A percentile compares a stretch with the other conserved stretches of the same genome.
Conservation (phyloP, 306 rosid species). For the Prunus fruticosa region DNA sequence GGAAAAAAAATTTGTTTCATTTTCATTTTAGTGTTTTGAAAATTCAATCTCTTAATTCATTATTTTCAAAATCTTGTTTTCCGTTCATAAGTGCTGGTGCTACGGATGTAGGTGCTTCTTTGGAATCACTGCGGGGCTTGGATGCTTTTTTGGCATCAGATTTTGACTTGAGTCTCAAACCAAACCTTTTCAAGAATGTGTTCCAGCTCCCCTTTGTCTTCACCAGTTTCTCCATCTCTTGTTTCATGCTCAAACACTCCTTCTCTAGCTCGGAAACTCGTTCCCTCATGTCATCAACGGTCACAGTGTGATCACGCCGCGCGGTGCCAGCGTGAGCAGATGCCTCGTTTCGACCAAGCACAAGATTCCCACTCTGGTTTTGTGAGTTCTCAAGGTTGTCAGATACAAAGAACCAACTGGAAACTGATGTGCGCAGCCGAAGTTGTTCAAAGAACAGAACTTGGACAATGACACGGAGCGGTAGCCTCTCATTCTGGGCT, state of each 20-base stretch:
- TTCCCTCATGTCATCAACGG: slow-evolving; percentile 58
- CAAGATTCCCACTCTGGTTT: slow-evolving; percentile 45
- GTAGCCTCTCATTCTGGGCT: slow-evolving; percentile 90
- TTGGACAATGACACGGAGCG: slow-evolving; percentile 79
- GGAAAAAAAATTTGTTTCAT: background rate
- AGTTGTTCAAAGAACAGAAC: slow-evolving; percentile 92
- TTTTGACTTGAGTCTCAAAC: slow-evolving; percentile 52
- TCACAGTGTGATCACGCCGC: slow-evolving; percentile 16
- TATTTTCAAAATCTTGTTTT: slow-evolving; percentile 33
- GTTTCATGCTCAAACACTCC: slow-evolving; percentile 69
- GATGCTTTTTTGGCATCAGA: slow-evolving; percentile 40
- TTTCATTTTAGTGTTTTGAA: background rate
- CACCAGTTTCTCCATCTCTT: slow-evolving; percentile 68
- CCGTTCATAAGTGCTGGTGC: slow-evolving; percentile 18
- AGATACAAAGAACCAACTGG: slow-evolving; percentile 75
- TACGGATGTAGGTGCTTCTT: slow-evolving; percentile 40
- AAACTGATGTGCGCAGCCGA: slow-evolving; percentile 73
- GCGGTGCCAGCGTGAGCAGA: slow-evolving; percentile 20
- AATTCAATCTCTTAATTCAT: slow-evolving; percentile 20
- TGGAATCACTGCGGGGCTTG: slow-evolving; percentile 36
- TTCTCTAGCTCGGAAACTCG: slow-evolving; percentile 71
- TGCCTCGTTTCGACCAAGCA: slow-evolving; percentile 33
- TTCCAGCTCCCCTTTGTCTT: slow-evolving; percentile 78
- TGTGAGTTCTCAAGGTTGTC: slow-evolving; percentile 64
- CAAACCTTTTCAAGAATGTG: slow-evolving; percentile 51